Evolutionary conservation across 495 filamentous ascomycete species (phyloP).

Genomic region (Daldinia loculata): DNA sequence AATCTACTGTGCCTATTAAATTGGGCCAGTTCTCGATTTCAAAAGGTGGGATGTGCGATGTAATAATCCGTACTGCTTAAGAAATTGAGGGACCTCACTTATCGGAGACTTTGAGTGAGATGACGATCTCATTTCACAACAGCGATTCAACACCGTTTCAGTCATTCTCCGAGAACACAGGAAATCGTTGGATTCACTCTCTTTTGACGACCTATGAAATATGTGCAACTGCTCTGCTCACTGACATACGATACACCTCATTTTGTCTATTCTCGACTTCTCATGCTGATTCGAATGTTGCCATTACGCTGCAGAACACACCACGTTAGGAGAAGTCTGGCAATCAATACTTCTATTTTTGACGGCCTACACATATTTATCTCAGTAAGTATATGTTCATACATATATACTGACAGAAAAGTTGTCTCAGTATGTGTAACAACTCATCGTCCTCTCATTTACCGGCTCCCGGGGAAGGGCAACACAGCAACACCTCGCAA

Average conservation of each 20-base stretch:
- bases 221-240: too few relatives aligned
- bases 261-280: too few relatives aligned
- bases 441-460: neutral
- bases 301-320: too few relatives aligned
- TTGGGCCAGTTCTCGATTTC: neutral
- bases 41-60: neutral
- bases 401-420: neutral
- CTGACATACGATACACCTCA: too few relatives aligned
- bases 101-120: neutral
- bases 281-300: too few relatives aligned
- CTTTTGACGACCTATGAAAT: too few relatives aligned
- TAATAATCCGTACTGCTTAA: neutral
- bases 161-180: neutral
- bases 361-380: too few relatives aligned
- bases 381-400: neutral
- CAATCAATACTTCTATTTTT: too few relatives aligned
- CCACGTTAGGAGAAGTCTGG: too few relatives aligned
- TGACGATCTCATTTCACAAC: neutral
- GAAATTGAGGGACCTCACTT: neutral
- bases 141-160: neutral
- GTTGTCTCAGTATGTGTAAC: neutral
- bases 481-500: slow-evolving; percentile 43
- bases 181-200: too few relatives aligned
- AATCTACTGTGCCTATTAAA: neutral
- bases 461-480: slow-evolving; percentile 38